phyloP scores from a whole-genome alignment of 345 rosid species.

The Rhizophora apiculata region DNA sequence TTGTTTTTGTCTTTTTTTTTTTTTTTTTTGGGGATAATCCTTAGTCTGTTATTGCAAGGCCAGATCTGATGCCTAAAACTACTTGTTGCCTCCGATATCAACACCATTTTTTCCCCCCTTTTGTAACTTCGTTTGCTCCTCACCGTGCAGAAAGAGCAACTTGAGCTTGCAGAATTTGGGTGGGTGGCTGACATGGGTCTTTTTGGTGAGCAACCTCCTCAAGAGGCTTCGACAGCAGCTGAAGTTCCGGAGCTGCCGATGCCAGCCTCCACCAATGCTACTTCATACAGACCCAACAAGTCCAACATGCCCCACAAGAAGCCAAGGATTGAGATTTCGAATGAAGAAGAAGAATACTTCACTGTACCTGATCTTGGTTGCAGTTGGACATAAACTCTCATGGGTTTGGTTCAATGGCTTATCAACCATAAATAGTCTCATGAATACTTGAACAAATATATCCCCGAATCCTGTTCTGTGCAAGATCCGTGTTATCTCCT shows the following conservation, averaged over 20 bases:
- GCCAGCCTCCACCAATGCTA: constrained; percentile 27
- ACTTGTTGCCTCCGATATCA: neutral
- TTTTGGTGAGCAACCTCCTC: constrained; percentile 56
- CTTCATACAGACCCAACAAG: constrained; percentile 48
- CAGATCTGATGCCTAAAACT: too few species aligned
- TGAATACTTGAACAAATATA: neutral
- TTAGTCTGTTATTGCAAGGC: too few species aligned
- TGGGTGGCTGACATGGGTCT: constrained; percentile 84
- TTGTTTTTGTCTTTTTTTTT: too few species aligned
- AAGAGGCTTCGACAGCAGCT: constrained; percentile 68
- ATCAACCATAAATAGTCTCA: neutral
- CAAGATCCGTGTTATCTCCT: too few species aligned
- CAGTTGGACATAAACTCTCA: constrained; percentile 5
- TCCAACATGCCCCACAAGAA: constrained; percentile 57
- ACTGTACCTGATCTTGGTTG: constrained; percentile 89
- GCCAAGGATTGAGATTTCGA: constrained; percentile 60
- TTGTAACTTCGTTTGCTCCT: neutral
- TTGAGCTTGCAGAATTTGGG: constrained; percentile 73
- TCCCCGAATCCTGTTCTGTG: neutral
- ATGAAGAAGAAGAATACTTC: constrained; percentile 70
- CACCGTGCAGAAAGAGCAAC: constrained; percentile 62
- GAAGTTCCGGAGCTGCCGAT: constrained; percentile 85
- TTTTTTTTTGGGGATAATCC: too few species aligned
- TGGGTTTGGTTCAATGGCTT: neutral
- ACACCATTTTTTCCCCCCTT: neutral